phyloP scores from a whole-genome alignment of 805 yeast species.

The Jamesozyma jinghongensis region DNA sequence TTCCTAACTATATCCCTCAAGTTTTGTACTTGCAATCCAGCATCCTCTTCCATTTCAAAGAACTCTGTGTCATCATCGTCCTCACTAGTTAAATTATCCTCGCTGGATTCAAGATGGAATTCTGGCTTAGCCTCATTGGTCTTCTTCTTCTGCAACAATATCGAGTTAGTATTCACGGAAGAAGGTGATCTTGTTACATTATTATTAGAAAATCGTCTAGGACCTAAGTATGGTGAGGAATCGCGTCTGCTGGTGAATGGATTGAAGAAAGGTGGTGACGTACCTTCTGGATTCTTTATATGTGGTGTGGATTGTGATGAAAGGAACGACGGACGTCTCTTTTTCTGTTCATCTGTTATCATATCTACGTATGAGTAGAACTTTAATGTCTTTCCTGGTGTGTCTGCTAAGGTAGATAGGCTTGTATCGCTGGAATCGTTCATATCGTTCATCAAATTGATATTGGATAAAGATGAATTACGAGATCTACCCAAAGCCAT shows the following conservation, averaged over 20 bases:
- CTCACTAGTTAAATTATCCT: conserved; percentile 20
- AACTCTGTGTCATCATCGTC: conserved; percentile 8
- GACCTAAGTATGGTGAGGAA: conserved; percentile 8
- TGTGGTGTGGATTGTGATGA: conserved; percentile 17
- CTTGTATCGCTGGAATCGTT: conserved; percentile 1
- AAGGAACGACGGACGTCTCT: conserved; percentile 52
- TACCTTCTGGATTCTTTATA: conserved; percentile 1
- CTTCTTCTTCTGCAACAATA: neutral
- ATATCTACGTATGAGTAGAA: conserved; percentile 78
- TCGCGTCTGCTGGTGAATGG: conserved; percentile 12
- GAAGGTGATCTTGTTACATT: conserved; percentile 13
- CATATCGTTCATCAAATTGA: conserved; percentile 7
- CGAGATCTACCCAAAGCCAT: conserved; percentile 33
- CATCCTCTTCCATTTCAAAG: conserved; percentile 1
- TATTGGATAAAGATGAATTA: conserved; percentile 16
- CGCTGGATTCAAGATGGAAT: conserved; percentile 25
- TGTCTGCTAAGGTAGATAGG: conserved; percentile 10
- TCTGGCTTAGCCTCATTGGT: conserved; percentile 6
- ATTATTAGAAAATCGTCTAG: conserved; percentile 8
- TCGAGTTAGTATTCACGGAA: conserved; percentile 6
- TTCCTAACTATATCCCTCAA: no score
- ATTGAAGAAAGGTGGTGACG: conserved; percentile 12
- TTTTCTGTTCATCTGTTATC: conserved; percentile 53
- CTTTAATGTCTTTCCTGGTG: conserved; percentile 25
- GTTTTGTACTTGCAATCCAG: neutral